Conservation (phyloP, 2,329 filamentous ascomycete genomes). For the Verruconis gallopava region DNA sequence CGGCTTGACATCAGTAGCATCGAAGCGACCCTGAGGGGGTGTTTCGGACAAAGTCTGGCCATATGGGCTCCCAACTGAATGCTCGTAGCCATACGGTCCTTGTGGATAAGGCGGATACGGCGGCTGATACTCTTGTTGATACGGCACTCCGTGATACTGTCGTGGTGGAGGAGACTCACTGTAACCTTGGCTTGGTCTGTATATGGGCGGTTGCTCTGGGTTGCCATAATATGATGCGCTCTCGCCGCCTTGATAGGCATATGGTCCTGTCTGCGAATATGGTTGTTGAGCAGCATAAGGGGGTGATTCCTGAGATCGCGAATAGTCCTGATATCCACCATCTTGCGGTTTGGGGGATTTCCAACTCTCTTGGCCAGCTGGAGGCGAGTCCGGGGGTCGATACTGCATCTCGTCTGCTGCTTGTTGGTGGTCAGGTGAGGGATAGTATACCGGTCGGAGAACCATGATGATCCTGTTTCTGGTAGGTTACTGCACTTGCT, state of each 20-base stretch:
- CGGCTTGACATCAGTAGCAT: neutral
- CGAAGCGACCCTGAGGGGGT: neutral
- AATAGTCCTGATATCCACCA: neutral
- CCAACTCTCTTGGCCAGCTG: neutral
- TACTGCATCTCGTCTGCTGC: neutral
- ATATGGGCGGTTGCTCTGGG: neutral
- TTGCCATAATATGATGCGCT: constrained; percentile 4
- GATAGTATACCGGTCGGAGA: neutral
- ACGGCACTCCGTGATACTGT: neutral
- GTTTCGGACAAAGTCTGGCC: neutral
- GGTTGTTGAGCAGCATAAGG: neutral
- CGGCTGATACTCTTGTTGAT: constrained; percentile 2
- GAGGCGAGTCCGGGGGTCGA: neutral
- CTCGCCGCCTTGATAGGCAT: constrained; percentile 1
- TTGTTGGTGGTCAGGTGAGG: too few relatives aligned
- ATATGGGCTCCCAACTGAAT: neutral
- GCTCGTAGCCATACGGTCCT: neutral
- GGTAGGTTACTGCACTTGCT: too few relatives aligned
- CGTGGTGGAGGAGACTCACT: neutral
- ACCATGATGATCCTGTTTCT: too few relatives aligned
- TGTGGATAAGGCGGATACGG: neutral
- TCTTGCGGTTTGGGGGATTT: neutral
- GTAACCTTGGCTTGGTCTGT: neutral
- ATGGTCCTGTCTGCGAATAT: neutral
- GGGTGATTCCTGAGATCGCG: neutral